These are phyloP conservation scores for Rhododendron williamsianum DNA, from an alignment of 148 eudicot species.

Conservation along the genomic window DNA sequence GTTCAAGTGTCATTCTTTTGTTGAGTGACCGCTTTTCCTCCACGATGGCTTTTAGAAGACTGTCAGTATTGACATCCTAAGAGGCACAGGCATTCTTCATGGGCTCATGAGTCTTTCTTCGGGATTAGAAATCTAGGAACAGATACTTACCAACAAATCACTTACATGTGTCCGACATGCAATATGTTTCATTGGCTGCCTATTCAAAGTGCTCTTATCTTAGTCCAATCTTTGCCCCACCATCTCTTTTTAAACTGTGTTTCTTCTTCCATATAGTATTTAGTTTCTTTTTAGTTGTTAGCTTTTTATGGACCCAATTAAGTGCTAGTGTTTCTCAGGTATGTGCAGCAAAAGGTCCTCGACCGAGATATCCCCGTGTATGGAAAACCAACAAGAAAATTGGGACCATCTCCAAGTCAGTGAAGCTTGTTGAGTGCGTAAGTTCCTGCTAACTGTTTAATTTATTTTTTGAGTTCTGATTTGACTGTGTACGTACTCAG, in stretches of 20 bases:
- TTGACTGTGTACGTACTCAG: background rate
- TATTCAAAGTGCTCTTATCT: background rate
- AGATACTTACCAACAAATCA: too few relatives aligned
- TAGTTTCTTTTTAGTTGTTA: background rate
- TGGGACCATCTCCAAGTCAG: constrained; percentile 83
- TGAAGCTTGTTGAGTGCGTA: constrained; percentile 84
- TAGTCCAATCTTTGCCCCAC: background rate
- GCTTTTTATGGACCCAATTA: background rate
- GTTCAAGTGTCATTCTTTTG: background rate
- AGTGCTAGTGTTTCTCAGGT: constrained; percentile 34
- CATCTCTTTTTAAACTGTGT: background rate
- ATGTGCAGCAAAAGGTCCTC: constrained; percentile 88
- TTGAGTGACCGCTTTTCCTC: background rate
- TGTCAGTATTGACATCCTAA: background rate
- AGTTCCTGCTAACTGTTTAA: constrained; percentile 19
- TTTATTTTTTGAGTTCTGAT: background rate
- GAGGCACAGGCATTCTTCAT: background rate
- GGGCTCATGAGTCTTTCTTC: background rate
- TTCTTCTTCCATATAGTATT: background rate
- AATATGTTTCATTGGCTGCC: background rate
- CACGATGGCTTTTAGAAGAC: background rate
- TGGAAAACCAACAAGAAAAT: constrained; percentile 70
- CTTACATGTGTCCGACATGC: background rate
- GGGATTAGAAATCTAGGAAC: background rate
- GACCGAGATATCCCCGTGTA: constrained; percentile 88